Base-by-base conservation (phyloP, 1,139 yeast species). In the Pneumocystis sp. region DNA sequence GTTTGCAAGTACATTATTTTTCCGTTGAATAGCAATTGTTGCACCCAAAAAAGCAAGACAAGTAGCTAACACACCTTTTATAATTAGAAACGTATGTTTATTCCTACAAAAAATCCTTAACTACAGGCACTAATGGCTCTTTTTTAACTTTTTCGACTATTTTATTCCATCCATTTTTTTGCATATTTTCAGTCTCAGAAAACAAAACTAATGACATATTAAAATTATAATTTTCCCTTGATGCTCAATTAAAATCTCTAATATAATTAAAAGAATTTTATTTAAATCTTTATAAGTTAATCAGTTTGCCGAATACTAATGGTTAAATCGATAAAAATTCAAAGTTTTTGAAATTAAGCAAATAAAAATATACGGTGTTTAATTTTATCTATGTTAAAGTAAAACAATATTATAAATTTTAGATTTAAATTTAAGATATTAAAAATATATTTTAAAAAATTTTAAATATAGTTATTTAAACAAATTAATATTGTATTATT, bases 31-130 rank as follows among this genome's bases (percentile, higher is more conserved):
- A 15, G 67, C 66, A n/a, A 50, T 61, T 4, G 63, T 34, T 10
- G 67, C 67, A 7, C 68, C 67, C 19, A 65, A 34, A 31, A 66
- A 60, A 2, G 67, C 68, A 45, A 61, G 57, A 44, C 67, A 65
- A 19, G 67, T 66, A 25, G 62, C 66, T 3, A 63, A 25, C 34
- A 63, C 57, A 5, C 67, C 67, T 35, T 65, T 42, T 21, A 3
- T 50, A 12, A 59, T 42, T 31, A 59, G 29, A 37, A 42, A 42
- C 19, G 2, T 12, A 5, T 10, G 10, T 42, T 31, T 2, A 21
- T 42, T 25, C 4, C 12, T 2, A 39, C 8, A 21, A 31, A 59
- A 37, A 12, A 59, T 15, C 1, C 31, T 31, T 31, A 25, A 59
- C 61, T 42, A 59, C 25, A 39, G 66, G 67, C 12, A 64, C 67